These are phyloP conservation scores for Talaromyces proteolyticus DNA, from an alignment of 495 filamentous ascomycete species.

Conservation along the genomic window DNA sequence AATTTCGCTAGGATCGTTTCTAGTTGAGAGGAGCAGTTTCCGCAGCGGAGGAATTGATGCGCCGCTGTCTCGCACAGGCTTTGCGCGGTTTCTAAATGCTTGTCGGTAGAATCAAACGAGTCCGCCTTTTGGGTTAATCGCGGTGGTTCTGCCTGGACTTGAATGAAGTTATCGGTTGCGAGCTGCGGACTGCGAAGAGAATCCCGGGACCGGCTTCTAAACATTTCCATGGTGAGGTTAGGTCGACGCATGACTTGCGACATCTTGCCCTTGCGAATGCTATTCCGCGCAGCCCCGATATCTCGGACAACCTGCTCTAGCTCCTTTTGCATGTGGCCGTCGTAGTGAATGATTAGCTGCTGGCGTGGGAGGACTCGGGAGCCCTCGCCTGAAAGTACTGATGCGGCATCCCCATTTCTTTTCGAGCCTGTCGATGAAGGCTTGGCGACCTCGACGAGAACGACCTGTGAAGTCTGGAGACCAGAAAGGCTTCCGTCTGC, in stretches of 20 bases:
- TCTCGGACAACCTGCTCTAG: conserved; percentile 77
- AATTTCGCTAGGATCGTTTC: conserved; percentile 57
- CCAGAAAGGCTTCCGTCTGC: no score
- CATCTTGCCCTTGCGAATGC: conserved; percentile 71
- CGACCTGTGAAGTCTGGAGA: not conserved
- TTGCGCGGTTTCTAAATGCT: conserved; percentile 71
- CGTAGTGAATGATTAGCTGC: conserved; percentile 86
- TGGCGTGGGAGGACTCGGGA: conserved; percentile 57
- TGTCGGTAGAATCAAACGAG: conserved; percentile 66
- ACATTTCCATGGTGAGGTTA: conserved; percentile 1
- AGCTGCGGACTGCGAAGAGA: not conserved
- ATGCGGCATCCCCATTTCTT: no score
- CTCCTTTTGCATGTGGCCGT: conserved; percentile 72
- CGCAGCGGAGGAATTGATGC: conserved; percentile 79
- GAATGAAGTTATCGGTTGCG: not conserved
- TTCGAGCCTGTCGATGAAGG: conserved; percentile 20
- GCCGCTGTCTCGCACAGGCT: conserved; percentile 77
- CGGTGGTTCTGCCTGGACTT: not conserved
- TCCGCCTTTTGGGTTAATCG: conserved; percentile 14
- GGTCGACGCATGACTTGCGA: conserved; percentile 15
- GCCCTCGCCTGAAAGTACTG: conserved; percentile 21
- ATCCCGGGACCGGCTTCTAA: conserved; percentile 1
- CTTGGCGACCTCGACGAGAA: conserved; percentile 1
- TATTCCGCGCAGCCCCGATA: conserved; percentile 73
- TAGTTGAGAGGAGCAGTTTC: conserved; percentile 72